phyloP scores from a whole-genome alignment of 371 early-diverging fungal species.

The Chytridium lagenaria region DNA sequence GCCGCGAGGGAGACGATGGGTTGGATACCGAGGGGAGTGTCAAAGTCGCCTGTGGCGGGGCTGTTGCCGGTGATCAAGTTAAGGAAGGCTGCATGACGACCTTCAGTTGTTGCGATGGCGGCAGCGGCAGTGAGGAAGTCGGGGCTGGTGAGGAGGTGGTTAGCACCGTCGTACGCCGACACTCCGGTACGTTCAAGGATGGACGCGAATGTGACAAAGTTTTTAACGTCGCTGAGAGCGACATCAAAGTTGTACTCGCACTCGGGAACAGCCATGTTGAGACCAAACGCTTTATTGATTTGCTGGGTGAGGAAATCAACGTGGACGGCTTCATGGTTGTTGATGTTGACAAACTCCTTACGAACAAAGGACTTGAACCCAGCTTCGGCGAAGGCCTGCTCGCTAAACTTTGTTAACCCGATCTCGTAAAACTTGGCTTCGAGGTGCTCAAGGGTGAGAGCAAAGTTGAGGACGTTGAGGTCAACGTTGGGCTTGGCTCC shows the following conservation, averaged over 20 bases:
- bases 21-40: conserved; percentile 41
- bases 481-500: conserved; percentile 8
- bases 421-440: conserved; percentile 36
- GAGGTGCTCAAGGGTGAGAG: conserved; percentile 30
- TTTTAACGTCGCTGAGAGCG: conserved; percentile 40
- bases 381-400: conserved; percentile 37
- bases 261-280: conserved; percentile 40
- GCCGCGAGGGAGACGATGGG: conserved; percentile 44
- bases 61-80: conserved; percentile 25
- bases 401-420: conserved; percentile 48
- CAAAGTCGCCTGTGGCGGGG: conserved; percentile 42
- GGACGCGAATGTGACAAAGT: conserved; percentile 48
- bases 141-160: conserved; percentile 34
- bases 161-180: conserved; percentile 54
- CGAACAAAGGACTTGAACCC: conserved; percentile 44
- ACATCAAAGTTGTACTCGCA: conserved; percentile 53
- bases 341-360: conserved; percentile 42
- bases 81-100: too few species aligned
- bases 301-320: conserved; percentile 39
- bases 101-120: conserved; percentile 50
- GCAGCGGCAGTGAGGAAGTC: conserved; percentile 47
- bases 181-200: conserved; percentile 55
- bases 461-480: not conserved
- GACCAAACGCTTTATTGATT: conserved; percentile 38
- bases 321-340: conserved; percentile 50